Base-by-base conservation (phyloP, 305 asterid genomes). In the Rubia tinctorum region DNA sequence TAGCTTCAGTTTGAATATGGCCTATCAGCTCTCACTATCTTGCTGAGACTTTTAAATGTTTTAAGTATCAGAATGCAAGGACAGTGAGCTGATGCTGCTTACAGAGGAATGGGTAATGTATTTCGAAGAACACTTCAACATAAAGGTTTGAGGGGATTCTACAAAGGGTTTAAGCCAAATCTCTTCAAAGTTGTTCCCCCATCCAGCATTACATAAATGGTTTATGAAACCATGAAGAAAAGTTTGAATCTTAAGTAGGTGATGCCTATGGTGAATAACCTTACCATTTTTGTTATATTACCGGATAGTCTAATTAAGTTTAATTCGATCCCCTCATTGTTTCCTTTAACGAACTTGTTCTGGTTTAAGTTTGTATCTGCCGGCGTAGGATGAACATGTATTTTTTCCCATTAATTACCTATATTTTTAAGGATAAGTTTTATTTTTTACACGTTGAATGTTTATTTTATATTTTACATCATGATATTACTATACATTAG, bases 91-190 rank as follows among this genome's bases (percentile, higher is more conserved):
- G 83, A 66, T 60, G 77, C 85, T 71, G 73, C 87, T 22, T 81
- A 88, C 80, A 69, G 78, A 61, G 88, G 87, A 70, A 95, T 95
- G 98, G 84, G 92, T 5, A 97, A 86, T 63, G 87, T 88, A 43
- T 84, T 95, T 74, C 73, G 85, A 84, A 89, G 83, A 88, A 95
- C 97, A 27, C 75, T 85, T 77, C 71, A 51, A 66, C 77, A 13
- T 17, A 98, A 95, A 87, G 99, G 99, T 58, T 39, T 78, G 40
- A 61, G 94, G 81, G 99, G 97, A 39, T 95, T 95, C 85, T 95
- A 92, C 75, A 95, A 90, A 81, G 99, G 99, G n/a, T 94, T 95
- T 47, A 81, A 89, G 72, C 99, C 99, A 1, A 95, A 92, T 85
- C 96, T 95, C 71, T 94, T 91, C 61, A 95, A 95, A 81, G 99